Percentiles rank a stretch among this genome's conserved stretches.
These are phyloP conservation scores for Astrothelium subdiscretum DNA, from an alignment of 495 filamentous ascomycete genomes.

Conservation along the genomic window DNA sequence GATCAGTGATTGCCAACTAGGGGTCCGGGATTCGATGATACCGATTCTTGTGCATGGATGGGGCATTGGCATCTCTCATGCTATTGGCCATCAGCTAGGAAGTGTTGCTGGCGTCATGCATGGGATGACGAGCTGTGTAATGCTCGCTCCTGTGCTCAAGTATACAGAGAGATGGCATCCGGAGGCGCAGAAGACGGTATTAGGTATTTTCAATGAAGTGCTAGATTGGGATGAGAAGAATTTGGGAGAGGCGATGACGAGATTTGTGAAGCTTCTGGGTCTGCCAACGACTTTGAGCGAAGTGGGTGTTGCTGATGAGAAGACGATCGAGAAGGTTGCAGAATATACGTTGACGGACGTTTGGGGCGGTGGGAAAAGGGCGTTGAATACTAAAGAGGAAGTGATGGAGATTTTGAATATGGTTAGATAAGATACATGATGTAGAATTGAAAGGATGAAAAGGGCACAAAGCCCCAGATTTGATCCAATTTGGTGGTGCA, in stretches of 20 bases:
- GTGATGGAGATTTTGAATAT: conserved; percentile 45
- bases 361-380: conserved; percentile 23
- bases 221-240: conserved; percentile 34
- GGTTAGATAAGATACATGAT: not conserved
- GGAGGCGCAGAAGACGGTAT: conserved; percentile 35
- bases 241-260: conserved; percentile 44
- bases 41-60: conserved; percentile 35
- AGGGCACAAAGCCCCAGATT: too few species aligned
- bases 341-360: conserved; percentile 41
- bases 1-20: conserved; percentile 36
- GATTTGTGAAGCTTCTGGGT: conserved; percentile 42
- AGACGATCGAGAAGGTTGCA: conserved; percentile 37
- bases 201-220: conserved; percentile 30
- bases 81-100: conserved; percentile 56
- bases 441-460: too few species aligned
- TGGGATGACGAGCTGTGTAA: conserved; percentile 54
- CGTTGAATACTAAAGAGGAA: conserved; percentile 28
- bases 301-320: conserved; percentile 41
- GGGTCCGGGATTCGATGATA: conserved; percentile 44
- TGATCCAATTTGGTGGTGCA: too few species aligned
- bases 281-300: conserved; percentile 45
- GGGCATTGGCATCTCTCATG: conserved; percentile 49
- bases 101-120: conserved; percentile 49
- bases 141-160: conserved; percentile 49
- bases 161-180: conserved; percentile 45